Percentiles rank a stretch among this genome's conserved stretches.
These are phyloP conservation scores for Dothistroma septosporum DNA, from an alignment of 2,329 filamentous ascomycete genomes.

Conservation along the genomic window DNA sequence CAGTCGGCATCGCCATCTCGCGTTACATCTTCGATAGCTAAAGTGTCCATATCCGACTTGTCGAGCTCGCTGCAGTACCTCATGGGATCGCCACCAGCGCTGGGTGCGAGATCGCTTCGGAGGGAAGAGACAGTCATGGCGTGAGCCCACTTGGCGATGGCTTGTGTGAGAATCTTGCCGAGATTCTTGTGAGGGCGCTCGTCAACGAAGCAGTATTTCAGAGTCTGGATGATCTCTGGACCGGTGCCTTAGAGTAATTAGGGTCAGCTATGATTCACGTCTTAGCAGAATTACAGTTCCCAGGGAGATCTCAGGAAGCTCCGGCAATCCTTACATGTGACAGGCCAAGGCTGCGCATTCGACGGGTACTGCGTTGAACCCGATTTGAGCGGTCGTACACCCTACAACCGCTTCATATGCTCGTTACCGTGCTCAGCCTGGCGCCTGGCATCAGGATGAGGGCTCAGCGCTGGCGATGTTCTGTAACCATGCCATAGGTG, in stretches of 20 bases:
- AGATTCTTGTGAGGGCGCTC: slow-evolving; percentile 19
- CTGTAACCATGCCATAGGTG: background rate
- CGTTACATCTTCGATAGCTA: slow-evolving; percentile 21
- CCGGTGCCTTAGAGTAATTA: background rate
- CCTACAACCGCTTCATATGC: background rate
- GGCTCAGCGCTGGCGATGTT: background rate
- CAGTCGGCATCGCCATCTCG: slow-evolving; percentile 15
- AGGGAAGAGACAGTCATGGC: slow-evolving; percentile 17
- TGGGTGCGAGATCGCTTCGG: slow-evolving; percentile 14
- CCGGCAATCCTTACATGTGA: background rate
- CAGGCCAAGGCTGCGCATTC: background rate
- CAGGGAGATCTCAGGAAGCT: too few relatives aligned
- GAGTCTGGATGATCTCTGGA: slow-evolving; percentile 8
- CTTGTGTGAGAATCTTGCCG: slow-evolving; percentile 13
- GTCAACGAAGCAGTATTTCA: slow-evolving; percentile 24
- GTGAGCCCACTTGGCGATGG: slow-evolving; percentile 17
- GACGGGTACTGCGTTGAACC: background rate
- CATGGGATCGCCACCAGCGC: background rate
- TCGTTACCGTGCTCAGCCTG: background rate
- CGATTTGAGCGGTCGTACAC: background rate
- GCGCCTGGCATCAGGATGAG: background rate
- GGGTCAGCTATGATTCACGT: background rate
- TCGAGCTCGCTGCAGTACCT: slow-evolving; percentile 1
- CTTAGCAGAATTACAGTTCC: too few relatives aligned
- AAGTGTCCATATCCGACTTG: slow-evolving; percentile 9